Percentiles rank a stretch among this genome's conserved stretches.
Evolutionary conservation across 768 basidiomycete species (phyloP).

Genomic region (Wakefieldia striispora): DNA sequence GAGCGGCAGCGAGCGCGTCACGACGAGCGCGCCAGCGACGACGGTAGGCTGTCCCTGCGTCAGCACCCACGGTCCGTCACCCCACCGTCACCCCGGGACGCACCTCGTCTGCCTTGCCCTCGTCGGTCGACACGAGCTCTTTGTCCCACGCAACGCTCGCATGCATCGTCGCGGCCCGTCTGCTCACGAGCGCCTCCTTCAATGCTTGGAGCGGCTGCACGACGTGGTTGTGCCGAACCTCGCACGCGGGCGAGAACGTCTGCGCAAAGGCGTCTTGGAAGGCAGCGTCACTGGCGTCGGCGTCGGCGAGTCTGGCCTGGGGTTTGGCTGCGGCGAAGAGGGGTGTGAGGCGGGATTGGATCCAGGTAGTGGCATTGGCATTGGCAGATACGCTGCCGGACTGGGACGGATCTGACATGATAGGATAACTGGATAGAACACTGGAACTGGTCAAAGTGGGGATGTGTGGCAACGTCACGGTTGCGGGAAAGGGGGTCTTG

Average conservation of each 20-base stretch:
- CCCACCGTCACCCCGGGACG: not conserved
- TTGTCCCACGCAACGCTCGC: slow-evolving; percentile 34
- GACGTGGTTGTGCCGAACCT: slow-evolving; percentile 35
- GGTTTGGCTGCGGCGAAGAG: too few species aligned
- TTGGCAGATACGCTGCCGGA: not conserved
- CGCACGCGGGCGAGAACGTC: slow-evolving; percentile 33
- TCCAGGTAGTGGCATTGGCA: slow-evolving; percentile 25
- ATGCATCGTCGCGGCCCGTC: slow-evolving; percentile 15
- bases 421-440: not conserved
- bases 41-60: slow-evolving; percentile 28
- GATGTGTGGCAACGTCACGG: too few species aligned
- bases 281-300: not conserved
- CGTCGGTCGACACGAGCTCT: slow-evolving; percentile 32
- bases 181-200: slow-evolving; percentile 24
- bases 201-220: slow-evolving; percentile 23
- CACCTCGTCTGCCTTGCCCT: slow-evolving; percentile 20
- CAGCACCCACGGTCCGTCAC: not conserved
- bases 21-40: slow-evolving; percentile 39
- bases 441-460: too few species aligned
- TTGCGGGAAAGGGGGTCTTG: too few species aligned
- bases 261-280: slow-evolving; percentile 24
- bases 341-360: slow-evolving; percentile 22
- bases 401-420: not conserved
- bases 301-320: too few species aligned
- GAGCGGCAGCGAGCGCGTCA: slow-evolving; percentile 40